Percentiles rank a stretch among this genome's conserved stretches.
phyloP scores from a whole-genome alignment of 208 protist species.

The Strigomonas culicis region DNA sequence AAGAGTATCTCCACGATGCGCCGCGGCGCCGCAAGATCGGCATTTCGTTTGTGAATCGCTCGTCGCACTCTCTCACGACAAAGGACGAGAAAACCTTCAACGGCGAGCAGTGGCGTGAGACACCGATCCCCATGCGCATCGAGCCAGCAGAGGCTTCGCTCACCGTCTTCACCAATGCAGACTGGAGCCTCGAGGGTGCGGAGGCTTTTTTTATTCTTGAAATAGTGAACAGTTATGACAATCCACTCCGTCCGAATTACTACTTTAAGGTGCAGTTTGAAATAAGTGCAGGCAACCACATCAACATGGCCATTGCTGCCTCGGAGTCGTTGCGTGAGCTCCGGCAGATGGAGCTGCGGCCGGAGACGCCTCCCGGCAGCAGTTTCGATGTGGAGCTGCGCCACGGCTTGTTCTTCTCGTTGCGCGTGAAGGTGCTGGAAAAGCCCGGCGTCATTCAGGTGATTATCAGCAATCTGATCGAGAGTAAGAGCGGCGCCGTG shows the following conservation, averaged over 20 bases:
- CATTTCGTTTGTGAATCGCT: conserved; percentile 50
- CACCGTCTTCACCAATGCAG: conserved; percentile 56
- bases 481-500: conserved; percentile 19
- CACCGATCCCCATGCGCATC: conserved; percentile 37
- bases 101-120: conserved; percentile 45
- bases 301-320: conserved; percentile 38
- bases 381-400: conserved; percentile 29
- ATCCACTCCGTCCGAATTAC: conserved; percentile 26
- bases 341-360: conserved; percentile 31
- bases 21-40: conserved; percentile 48
- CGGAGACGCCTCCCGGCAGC: conserved; percentile 11
- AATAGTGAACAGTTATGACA: conserved; percentile 38
- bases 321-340: conserved; percentile 35
- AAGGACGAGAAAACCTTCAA: conserved; percentile 36
- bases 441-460: conserved; percentile 36
- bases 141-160: conserved; percentile 54
- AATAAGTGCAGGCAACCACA: conserved; percentile 57
- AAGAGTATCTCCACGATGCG: conserved; percentile 40
- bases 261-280: conserved; percentile 70
- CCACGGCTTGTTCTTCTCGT: conserved; percentile 36
- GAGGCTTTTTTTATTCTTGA: conserved; percentile 68
- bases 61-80: conserved; percentile 29
- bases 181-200: conserved; percentile 64
- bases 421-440: conserved; percentile 26
- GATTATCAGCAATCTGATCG: conserved; percentile 40